Percentiles rank a stretch among this genome's conserved stretches.
Evolutionary conservation across 805 yeast species (phyloP).

Genomic region (Teunomyces barrocoloradensis): DNA sequence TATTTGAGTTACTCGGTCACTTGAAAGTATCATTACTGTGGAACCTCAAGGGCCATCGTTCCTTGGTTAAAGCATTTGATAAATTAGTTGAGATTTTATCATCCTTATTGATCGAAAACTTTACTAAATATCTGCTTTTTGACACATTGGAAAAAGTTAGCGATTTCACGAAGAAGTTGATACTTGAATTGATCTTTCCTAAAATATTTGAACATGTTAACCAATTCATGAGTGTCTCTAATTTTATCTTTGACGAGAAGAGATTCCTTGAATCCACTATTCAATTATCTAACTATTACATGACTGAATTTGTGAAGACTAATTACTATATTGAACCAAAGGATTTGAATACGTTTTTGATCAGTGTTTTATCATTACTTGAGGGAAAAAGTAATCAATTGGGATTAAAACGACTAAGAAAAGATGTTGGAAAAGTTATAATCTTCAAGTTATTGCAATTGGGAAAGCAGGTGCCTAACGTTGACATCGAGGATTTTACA

Average conservation of each 20-base stretch:
- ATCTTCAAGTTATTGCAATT: conserved; percentile 27
- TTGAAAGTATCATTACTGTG: conserved; percentile 26
- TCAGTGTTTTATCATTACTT: conserved; percentile 29
- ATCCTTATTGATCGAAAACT: conserved; percentile 33
- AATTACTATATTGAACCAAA: conserved; percentile 22
- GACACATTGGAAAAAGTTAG: conserved; percentile 23
- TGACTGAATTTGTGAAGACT: conserved; percentile 27
- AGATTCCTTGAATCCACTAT: conserved; percentile 25
- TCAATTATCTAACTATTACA: conserved; percentile 25
- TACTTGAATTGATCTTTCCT: conserved; percentile 36
- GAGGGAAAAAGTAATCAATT: conserved; percentile 20
- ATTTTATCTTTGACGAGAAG: conserved; percentile 34
- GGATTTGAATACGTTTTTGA: conserved; percentile 24
- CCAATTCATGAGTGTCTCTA: conserved; percentile 30
- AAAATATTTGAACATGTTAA: conserved; percentile 33
- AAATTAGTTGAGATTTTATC: conserved; percentile 33
- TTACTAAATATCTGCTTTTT: conserved; percentile 17
- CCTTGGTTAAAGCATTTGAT: conserved; percentile 19
- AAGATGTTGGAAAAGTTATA: conserved; percentile 26
- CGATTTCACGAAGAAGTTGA: conserved; percentile 34
- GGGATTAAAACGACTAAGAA: conserved; percentile 17
- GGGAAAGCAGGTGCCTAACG: conserved; percentile 9
- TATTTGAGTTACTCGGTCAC: conserved; percentile 37
- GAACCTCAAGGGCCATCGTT: conserved; percentile 16
- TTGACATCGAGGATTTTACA: conserved; percentile 10